Evolutionary conservation across 2,329 filamentous ascomycete genomes (phyloP).

Genomic region (Aurifilum marmelostoma): DNA sequence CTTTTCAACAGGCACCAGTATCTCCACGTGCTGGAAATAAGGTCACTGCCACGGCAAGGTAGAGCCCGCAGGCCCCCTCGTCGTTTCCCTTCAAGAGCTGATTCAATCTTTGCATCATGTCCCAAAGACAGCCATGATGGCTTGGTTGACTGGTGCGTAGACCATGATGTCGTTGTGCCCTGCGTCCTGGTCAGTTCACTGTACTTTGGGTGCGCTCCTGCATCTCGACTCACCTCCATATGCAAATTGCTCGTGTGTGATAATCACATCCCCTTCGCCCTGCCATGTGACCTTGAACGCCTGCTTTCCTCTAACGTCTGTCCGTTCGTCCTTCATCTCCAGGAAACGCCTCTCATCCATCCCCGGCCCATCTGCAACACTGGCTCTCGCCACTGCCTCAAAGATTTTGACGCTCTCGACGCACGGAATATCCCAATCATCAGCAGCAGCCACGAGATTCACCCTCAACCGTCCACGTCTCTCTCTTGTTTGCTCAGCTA

Average conservation of each 20-base stretch:
- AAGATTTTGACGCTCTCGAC: slow-evolving; percentile 69
- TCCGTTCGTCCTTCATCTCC: slow-evolving; percentile 48
- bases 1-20: neutral
- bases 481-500: slow-evolving; percentile 54
- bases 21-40: neutral
- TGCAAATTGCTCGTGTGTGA: slow-evolving; percentile 58
- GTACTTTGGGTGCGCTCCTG: neutral
- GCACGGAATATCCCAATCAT: slow-evolving; percentile 84
- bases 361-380: slow-evolving; percentile 42
- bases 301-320: slow-evolving; percentile 46
- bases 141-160: slow-evolving; percentile 65
- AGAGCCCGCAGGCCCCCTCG: neutral
- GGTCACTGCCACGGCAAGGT: neutral
- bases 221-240: slow-evolving; percentile 53
- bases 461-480: slow-evolving; percentile 58
- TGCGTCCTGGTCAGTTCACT: slow-evolving; percentile 38
- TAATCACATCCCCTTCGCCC: slow-evolving; percentile 48
- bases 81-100: neutral
- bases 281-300: slow-evolving; percentile 54
- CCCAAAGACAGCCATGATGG: slow-evolving; percentile 50
- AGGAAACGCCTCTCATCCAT: slow-evolving; percentile 43
- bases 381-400: slow-evolving; percentile 58
- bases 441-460: slow-evolving; percentile 75
- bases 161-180: slow-evolving; percentile 73
- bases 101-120: neutral